Evolutionary conservation across 495 filamentous ascomycete genomes (phyloP).

Genomic region (Aspergillus conjunctus): DNA sequence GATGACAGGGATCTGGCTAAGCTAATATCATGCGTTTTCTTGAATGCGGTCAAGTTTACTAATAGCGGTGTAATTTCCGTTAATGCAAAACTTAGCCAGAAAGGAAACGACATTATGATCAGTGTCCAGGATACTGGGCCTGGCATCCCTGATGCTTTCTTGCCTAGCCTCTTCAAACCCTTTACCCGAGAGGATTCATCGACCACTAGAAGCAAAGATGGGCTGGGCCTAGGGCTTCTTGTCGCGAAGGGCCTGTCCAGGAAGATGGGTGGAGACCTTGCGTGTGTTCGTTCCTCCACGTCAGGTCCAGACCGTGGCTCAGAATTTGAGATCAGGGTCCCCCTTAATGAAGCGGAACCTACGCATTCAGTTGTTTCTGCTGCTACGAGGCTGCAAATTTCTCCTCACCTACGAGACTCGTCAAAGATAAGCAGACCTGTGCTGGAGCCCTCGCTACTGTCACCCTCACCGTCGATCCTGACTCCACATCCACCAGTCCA

Average conservation of each 20-base stretch:
- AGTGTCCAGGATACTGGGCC: conserved; percentile 69
- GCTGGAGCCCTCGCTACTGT: conserved; percentile 28
- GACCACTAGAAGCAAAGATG: conserved; percentile 70
- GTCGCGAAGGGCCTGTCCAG: conserved; percentile 76
- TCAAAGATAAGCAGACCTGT: conserved; percentile 27
- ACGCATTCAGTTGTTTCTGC: conserved; percentile 38
- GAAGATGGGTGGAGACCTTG: conserved; percentile 74
- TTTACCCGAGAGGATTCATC: conserved; percentile 75
- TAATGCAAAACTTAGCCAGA: conserved; percentile 52
- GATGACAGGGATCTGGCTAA: conserved; percentile 76
- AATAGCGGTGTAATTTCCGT: conserved; percentile 67
- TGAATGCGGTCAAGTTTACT: conserved; percentile 83
- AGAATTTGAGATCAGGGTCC: conserved; percentile 75
- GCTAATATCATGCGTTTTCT: conserved; percentile 69
- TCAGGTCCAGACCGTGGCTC: conserved; percentile 66
- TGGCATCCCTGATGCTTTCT: conserved; percentile 70
- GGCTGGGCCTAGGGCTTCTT: conserved; percentile 71
- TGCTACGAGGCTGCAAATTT: conserved; percentile 29
- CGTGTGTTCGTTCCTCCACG: conserved; percentile 68
- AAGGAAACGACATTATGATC: conserved; percentile 59
- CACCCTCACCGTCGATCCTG: conserved; percentile 28
- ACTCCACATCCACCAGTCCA: conserved; percentile 33
- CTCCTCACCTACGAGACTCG: conserved; percentile 31
- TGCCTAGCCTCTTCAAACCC: conserved; percentile 73
- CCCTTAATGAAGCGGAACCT: conserved; percentile 55